Base-by-base conservation (phyloP, 108 stramenopile genomes). In the Skeletonema grethae region DNA sequence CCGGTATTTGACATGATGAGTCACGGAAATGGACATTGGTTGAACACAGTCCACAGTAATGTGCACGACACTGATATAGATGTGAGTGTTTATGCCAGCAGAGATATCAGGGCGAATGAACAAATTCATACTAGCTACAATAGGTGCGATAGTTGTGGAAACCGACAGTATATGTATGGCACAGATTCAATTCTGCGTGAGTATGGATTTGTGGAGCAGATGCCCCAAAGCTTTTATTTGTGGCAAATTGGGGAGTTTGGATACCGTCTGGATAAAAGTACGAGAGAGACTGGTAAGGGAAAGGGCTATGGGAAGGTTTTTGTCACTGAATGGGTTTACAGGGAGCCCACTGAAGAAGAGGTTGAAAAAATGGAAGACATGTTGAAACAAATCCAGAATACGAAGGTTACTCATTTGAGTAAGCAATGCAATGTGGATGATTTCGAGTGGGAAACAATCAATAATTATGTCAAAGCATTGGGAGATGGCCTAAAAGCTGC, bases 201-300 rank as follows among this genome's bases (percentile, higher is more conserved):
- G 50, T 86, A 86, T 74, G 88, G 88, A 10, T 85, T 83, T 41
- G 75, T 88, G 9, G 88, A 88, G 61, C 16, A 62, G 5, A 70
- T 70, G 31, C 88, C 88, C 28, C 88, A 85, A 57, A 50, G 70
- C 13, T 86, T 83, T 83, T 41, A 39, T 9, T 28, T 28, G 25
- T 77, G 80, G 22, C 20, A 46, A 30, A 76, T 66, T 13, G 11
- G 13, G 6, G 48, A 45, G 5, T 13, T 69, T 18, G 69, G 16
- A 24, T 67, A 57, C 10, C 57, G 57, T 58, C 4, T 58, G 12
- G 57, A 58, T 58, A 20, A 58, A 58, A 41, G 13, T 41, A 1
- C 6, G 53, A 35, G 63, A 1, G 41, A n/a, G 41, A 43, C 15
- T n/a, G 41, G 41, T 8, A 20, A 62, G 25, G 25, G 20, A 0